Base-by-base conservation (phyloP, 2,329 filamentous ascomycete genomes). In the Blastomyces parvus region DNA sequence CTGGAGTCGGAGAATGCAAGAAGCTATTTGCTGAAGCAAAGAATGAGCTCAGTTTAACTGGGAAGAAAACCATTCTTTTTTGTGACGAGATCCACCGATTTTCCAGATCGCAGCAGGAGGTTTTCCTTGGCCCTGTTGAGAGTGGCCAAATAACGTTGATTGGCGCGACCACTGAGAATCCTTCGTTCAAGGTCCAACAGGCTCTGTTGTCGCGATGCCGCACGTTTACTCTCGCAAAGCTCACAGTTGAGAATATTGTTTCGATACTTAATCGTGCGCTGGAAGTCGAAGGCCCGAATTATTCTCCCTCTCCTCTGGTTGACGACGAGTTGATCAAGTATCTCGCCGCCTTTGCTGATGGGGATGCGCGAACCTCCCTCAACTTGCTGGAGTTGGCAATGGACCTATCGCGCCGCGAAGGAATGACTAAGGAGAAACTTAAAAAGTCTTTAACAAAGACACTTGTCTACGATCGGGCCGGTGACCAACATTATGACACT, bases 81-180 rank as follows among this genome's bases (percentile, higher is more conserved):
- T 97, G 93, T 78, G 94, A 99, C 77, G 94, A 97, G 79, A 94
- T 97, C 58, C 91, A 96, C 76, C 81, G 93, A 36, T 96, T 96
- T 80, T 89, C 84, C 69, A 97, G 96, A 77, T 83, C 87, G 0
- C 94, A 97, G 74, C 94, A 99, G 73, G 94, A 97, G 75, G 89
- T 97, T 0, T 97, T 97, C 69, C 80, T 99, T 1, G 90, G 88
- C 19, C 93, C 93, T 0, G 93, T 97, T 27, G 94, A 99, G 76
- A 87, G 87, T 0, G 94, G 94, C 6, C 89, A 89, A 36, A 88
- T 99, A 67, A 97, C 90, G 0, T 81, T 99, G 38, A 94, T 97
- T 65, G 94, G 92, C 13, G 94, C 94, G 7, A 99, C 94, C 3
- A 99, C 94, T 0, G 94, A 99, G 75, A 99, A 99, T 68, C 94